A percentile compares a stretch with the other conserved stretches of the same genome.
Evolutionary conservation across 2,329 filamentous ascomycete species (phyloP).

Genomic region (Zalaria obscura): DNA sequence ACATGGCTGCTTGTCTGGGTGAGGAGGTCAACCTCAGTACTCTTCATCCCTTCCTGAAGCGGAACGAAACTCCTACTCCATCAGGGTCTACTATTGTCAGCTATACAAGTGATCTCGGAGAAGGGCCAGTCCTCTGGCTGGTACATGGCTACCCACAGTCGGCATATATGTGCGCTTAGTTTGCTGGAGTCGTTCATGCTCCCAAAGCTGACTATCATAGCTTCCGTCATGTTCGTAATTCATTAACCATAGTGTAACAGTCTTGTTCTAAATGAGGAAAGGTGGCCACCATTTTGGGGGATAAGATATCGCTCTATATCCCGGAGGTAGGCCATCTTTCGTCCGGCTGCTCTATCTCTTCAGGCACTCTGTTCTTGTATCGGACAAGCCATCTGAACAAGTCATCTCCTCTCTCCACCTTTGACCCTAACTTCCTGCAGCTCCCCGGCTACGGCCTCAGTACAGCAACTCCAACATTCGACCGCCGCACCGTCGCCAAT

Average conservation of each 20-base stretch:
- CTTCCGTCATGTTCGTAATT: neutral
- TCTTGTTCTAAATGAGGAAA: neutral
- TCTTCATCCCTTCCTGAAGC: constrained; percentile 14
- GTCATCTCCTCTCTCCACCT: neutral
- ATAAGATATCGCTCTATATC: constrained; percentile 29
- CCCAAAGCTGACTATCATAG: neutral
- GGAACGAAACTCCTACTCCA: constrained; percentile 12
- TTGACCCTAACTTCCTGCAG: constrained; percentile 6
- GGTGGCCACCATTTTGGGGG: constrained; percentile 13
- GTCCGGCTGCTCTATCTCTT: neutral
- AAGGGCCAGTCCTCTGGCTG: constrained; percentile 24
- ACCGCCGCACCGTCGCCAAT: constrained; percentile 23
- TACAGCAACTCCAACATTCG: constrained; percentile 16
- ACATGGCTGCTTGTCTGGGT: neutral
- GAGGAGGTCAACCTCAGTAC: constrained; percentile 10
- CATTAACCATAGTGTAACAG: no score
- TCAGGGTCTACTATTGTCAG: constrained; percentile 17
- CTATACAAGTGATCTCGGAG: constrained; percentile 18
- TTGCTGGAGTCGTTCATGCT: no score
- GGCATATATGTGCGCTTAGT: constrained; percentile 17
- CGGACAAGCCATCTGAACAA: neutral
- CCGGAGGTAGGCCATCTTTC: constrained; percentile 16
- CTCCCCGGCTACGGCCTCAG: constrained; percentile 34
- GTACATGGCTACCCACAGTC: constrained; percentile 34
- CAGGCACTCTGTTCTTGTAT: neutral